Evolutionary conservation across 345 rosid species (phyloP).

Genomic region (Sonneratia alba): DNA sequence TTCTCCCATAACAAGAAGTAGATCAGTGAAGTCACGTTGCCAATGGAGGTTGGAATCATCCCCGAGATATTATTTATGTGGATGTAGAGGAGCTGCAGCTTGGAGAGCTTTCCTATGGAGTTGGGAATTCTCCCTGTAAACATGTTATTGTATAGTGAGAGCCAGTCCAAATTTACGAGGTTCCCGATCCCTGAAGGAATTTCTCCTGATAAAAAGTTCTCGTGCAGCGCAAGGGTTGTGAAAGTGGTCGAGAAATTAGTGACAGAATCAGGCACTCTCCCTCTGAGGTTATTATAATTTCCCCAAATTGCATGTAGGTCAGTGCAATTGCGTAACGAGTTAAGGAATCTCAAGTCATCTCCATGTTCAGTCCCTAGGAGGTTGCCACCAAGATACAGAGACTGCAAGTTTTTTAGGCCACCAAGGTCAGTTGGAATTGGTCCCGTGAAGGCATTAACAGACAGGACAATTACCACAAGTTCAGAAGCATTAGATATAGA

Average conservation of each 20-base stretch:
- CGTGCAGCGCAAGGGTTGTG: not conserved
- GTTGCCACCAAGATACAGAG: not conserved
- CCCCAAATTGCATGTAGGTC: not conserved
- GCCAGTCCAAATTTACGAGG: too few relatives aligned
- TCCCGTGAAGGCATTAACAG: not conserved
- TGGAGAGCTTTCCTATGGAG: too few relatives aligned
- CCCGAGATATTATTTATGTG: too few relatives aligned
- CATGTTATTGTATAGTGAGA: not conserved
- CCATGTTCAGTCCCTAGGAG: not conserved
- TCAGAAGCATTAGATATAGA: conserved; percentile 10
- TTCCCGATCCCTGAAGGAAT: not conserved
- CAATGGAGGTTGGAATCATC: too few relatives aligned
- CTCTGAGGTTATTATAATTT: not conserved
- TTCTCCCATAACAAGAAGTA: too few relatives aligned
- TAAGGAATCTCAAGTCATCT: conserved; percentile 9
- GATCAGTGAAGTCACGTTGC: too few relatives aligned
- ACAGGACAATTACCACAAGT: not conserved
- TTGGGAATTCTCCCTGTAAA: not conserved
- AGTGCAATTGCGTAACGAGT: conserved; percentile 9
- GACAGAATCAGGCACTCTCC: not conserved
- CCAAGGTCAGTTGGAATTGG: conserved; percentile 8
- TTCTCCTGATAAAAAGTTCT: too few relatives aligned
- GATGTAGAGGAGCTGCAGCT: too few relatives aligned
- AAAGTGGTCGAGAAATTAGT: conserved; percentile 5
- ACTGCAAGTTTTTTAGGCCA: conserved; percentile 1